Evolutionary conservation across 768 basidiomycete genomes (phyloP).

Genomic region (Rubroboletus satanas): DNA sequence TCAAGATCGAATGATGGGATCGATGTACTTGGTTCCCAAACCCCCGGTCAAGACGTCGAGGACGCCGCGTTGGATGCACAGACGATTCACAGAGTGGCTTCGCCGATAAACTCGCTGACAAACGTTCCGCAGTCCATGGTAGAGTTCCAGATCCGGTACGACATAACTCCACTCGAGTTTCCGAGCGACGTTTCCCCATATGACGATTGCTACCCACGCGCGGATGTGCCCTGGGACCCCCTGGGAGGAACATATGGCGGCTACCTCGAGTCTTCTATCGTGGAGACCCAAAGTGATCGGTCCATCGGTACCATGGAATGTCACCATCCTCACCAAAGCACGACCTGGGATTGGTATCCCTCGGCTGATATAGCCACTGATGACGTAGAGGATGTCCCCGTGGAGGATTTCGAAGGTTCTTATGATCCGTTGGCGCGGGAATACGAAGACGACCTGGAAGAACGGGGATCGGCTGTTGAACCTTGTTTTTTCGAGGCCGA

Average conservation of each 20-base stretch:
- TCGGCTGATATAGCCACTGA: background rate
- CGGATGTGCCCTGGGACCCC: background rate
- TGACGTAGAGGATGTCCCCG: background rate
- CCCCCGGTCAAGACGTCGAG: background rate
- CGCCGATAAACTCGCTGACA: constrained; percentile 2
- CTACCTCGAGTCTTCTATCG: background rate
- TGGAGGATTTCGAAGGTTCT: background rate
- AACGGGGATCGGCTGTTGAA: background rate
- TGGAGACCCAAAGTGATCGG: background rate
- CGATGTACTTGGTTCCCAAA: background rate
- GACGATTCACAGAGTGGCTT: background rate
- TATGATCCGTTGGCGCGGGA: constrained; percentile 2
- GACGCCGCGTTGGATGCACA: background rate
- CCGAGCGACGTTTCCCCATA: constrained; percentile 10
- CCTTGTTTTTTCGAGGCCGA: background rate
- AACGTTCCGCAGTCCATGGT: constrained; percentile 3
- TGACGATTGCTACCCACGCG: constrained; percentile 1
- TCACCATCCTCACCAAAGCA: background rate
- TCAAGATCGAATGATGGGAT: background rate
- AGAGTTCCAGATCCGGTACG: constrained; percentile 10
- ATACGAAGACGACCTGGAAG: constrained; percentile 3
- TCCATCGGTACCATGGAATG: background rate
- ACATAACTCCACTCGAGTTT: constrained; percentile 8
- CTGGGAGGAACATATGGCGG: background rate
- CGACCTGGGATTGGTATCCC: background rate